phyloP scores from a whole-genome alignment of 2,329 filamentous ascomycete species.

The Colletotrichum sp. region DNA sequence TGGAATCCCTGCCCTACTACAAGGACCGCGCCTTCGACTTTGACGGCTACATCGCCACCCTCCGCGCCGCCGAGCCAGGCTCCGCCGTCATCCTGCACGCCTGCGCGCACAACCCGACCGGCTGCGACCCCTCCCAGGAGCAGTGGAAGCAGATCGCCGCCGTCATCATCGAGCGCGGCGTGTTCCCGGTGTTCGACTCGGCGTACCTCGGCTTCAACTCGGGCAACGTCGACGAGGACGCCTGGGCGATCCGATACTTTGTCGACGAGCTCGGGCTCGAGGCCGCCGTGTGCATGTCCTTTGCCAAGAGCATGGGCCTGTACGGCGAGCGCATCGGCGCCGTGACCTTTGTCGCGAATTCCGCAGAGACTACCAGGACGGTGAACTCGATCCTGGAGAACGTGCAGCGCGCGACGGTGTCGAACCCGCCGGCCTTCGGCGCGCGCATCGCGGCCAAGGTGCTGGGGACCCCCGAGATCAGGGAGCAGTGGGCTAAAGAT shows the following conservation, averaged over 20 bases:
- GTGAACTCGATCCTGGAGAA: conserved; percentile 34
- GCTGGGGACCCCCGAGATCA: conserved; percentile 29
- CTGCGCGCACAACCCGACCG: conserved; percentile 49
- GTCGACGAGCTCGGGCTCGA: conserved; percentile 45
- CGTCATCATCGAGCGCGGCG: conserved; percentile 26
- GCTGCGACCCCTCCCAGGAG: conserved; percentile 39
- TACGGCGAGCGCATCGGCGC: conserved; percentile 42
- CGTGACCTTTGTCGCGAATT: conserved; percentile 29
- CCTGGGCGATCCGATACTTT: conserved; percentile 36
- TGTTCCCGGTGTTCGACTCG: conserved; percentile 36
- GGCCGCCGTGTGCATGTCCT: conserved; percentile 62
- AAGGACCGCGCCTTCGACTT: conserved; percentile 35
- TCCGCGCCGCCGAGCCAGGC: conserved; percentile 29
- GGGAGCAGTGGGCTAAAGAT: conserved; percentile 37
- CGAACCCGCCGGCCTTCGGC: conserved; percentile 39
- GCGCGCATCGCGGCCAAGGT: conserved; percentile 37
- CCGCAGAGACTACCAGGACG: conserved; percentile 13
- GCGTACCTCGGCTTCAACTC: conserved; percentile 39
- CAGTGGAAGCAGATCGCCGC: conserved; percentile 35
- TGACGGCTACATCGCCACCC: conserved; percentile 28
- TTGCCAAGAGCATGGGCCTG: conserved; percentile 63
- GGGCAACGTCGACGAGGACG: conserved; percentile 34
- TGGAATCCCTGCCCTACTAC: conserved; percentile 40
- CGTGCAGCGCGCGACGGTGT: conserved; percentile 36
- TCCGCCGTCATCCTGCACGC: conserved; percentile 41